Percentiles rank a stretch among this genome's conserved stretches.
phyloP scores from a whole-genome alignment of 371 early-diverging fungal species.

The Thermomucor indicae-seudaticae region DNA sequence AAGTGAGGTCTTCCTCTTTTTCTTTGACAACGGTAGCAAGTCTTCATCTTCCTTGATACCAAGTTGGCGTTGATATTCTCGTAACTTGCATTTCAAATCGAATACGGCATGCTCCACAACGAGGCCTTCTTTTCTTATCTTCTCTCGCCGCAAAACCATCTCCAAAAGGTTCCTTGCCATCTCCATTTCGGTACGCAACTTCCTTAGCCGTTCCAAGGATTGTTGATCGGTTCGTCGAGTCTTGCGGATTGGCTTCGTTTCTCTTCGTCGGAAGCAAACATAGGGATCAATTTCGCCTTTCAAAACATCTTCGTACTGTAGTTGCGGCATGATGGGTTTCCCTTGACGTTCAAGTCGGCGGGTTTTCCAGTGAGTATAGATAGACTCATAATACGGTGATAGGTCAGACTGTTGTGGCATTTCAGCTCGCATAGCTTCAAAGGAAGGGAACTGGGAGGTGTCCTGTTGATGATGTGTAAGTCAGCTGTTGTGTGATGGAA shows the following conservation, averaged over 20 bases:
- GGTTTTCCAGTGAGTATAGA: constrained; percentile 35
- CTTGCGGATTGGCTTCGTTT: constrained; percentile 84
- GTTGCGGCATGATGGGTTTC: constrained; percentile 57
- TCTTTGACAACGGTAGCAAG: constrained; percentile 27
- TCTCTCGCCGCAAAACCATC: constrained; percentile 78
- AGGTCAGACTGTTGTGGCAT: constrained; percentile 15
- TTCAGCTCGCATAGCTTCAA: constrained; percentile 29
- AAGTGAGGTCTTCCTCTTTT: constrained; percentile 30
- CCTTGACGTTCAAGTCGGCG: constrained; percentile 39
- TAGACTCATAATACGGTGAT: constrained; percentile 13
- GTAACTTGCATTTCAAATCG: constrained; percentile 48
- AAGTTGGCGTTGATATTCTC: constrained; percentile 52
- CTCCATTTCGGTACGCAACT: constrained; percentile 79
- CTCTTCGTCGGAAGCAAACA: constrained; percentile 93
- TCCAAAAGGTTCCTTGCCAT: constrained; percentile 72
- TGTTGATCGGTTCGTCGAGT: constrained; percentile 84
- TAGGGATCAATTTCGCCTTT: constrained; percentile 87
- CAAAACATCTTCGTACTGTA: constrained; percentile 60
- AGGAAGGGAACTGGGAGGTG: constrained; percentile 40
- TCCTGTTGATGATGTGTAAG: too few relatives aligned
- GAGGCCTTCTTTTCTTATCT: constrained; percentile 63
- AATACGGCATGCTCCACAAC: constrained; percentile 63
- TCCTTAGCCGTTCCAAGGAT: constrained; percentile 76
- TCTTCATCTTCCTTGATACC: constrained; percentile 56
- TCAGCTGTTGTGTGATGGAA: too few relatives aligned